A percentile compares a stretch with the other conserved stretches of the same genome.
Evolutionary conservation across 1,139 yeast genomes (phyloP).

Genomic region (Yamadazyma aaseri): DNA sequence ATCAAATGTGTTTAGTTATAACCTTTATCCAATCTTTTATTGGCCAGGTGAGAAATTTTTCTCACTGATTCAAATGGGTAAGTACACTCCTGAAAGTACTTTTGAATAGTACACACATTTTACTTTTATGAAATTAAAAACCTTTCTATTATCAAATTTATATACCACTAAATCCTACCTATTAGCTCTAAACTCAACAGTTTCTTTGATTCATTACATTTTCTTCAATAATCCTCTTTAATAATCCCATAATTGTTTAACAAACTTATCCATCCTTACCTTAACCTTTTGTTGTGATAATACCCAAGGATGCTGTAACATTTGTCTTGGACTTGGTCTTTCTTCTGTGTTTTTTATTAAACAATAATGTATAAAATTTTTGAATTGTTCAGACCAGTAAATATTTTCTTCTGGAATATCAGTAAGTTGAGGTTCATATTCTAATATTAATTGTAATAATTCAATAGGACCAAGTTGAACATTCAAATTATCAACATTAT

Average conservation of each 20-base stretch:
- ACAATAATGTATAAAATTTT: conserved; percentile 79
- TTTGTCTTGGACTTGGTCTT: conserved; percentile 89
- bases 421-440: conserved; percentile 71
- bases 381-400: conserved; percentile 78
- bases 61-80: no score
- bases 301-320: conserved; percentile 92
- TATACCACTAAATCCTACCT: no score
- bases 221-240: not conserved
- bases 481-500: conserved; percentile 21
- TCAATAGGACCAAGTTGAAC: conserved; percentile 71
- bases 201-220: no score
- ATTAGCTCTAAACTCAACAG: no score
- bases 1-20: not conserved
- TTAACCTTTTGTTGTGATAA: conserved; percentile 64
- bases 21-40: conserved; percentile 4
- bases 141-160: no score
- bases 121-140: no score
- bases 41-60: conserved; percentile 7
- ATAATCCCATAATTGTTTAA: conserved; percentile 70
- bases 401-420: conserved; percentile 80
- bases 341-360: conserved; percentile 74
- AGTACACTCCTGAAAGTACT: no score
- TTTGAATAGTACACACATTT: no score
- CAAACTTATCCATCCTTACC: conserved; percentile 87
- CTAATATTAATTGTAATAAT: conserved; percentile 73